Evolutionary conservation across 805 yeast species (phyloP).

Genomic region (Suhomyces kilbournensis): DNA sequence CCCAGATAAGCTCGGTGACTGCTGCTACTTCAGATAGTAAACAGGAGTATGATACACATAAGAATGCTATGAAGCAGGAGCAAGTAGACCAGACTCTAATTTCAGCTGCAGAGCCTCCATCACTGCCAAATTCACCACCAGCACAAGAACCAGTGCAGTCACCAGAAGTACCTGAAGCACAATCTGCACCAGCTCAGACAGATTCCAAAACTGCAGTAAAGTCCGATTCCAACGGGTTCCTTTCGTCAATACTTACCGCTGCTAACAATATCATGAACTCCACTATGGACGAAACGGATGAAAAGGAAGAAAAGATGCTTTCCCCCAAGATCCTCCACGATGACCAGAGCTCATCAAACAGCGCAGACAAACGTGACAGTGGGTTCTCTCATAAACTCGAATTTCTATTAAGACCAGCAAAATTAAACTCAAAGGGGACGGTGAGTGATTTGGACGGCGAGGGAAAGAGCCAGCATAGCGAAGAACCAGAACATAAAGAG

Average conservation of each 20-base stretch:
- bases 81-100: not conserved
- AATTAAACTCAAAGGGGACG: constrained; percentile 7
- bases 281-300: constrained; percentile 10
- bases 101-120: not conserved
- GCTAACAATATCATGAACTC: constrained; percentile 36
- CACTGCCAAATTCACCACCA: not conserved
- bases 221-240: constrained; percentile 29
- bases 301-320: not conserved
- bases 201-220: constrained; percentile 1
- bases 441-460: constrained; percentile 3
- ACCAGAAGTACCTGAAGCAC: not conserved
- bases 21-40: not conserved
- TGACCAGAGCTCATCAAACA: not conserved
- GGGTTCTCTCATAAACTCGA: constrained; percentile 23
- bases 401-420: constrained; percentile 20
- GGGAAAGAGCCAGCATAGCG: not conserved
- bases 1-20: not conserved
- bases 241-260: constrained; percentile 44
- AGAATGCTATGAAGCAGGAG: constrained; percentile 2
- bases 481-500: not conserved
- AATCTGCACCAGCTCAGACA: too few relatives aligned
- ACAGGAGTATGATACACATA: constrained; percentile 1
- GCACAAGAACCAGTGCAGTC: too few relatives aligned
- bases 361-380: not conserved
- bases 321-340: not conserved